Evolutionary conservation across 352 stramenopile genomes (phyloP), one percentile per base, ranked within the genome.

Genomic region (Phytophthora parvispora): DNA sequence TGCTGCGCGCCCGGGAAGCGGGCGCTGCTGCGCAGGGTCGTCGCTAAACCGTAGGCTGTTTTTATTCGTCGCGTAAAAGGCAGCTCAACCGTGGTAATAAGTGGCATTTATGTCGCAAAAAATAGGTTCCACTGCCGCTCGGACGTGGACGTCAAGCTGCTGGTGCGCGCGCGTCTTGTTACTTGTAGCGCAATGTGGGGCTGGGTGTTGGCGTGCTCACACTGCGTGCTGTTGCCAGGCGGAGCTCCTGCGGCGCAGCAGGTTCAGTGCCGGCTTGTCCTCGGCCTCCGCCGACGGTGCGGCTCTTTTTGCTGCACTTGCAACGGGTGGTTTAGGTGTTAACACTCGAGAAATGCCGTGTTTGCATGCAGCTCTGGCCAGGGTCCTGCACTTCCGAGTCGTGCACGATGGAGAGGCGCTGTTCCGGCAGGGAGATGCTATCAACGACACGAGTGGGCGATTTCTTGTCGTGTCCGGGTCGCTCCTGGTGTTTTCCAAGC

Each of bases 111-210:
- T 20, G n/a, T 34, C 16, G 18, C 22, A 7, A 13, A 25, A 16
- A 32, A 8, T 29, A 89, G 78, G 13, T 75, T 84, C 40, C 64
- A 84, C 34, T 72, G 76, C 28, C 69, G 80, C 27, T 77, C 69
- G 4, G 78, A 87, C n/a, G 38, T 85, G 18, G 80, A 86, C 57
- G 57, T 87, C 34, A 89, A 87, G 60, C 55, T 89, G 8, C 43
- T 89, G 58, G 78, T 89, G 56, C 28, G 60, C n/a, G n/a, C n/a
- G n/a, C n/a, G n/a, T n/a, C n/a, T n/a, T n/a, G n/a, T n/a, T n/a
- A n/a, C n/a, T n/a, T n/a, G n/a, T n/a, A n/a, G n/a, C n/a, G n/a
- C n/a, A n/a, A n/a, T n/a, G n/a, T n/a, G n/a, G n/a, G n/a, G n/a
- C n/a, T n/a, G n/a, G n/a, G n/a, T n/a, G n/a, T n/a, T n/a, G n/a